These are phyloP conservation scores for Golubevia pallescens DNA, from an alignment of 1,284 basidiomycete species.

Conservation along the genomic window DNA sequence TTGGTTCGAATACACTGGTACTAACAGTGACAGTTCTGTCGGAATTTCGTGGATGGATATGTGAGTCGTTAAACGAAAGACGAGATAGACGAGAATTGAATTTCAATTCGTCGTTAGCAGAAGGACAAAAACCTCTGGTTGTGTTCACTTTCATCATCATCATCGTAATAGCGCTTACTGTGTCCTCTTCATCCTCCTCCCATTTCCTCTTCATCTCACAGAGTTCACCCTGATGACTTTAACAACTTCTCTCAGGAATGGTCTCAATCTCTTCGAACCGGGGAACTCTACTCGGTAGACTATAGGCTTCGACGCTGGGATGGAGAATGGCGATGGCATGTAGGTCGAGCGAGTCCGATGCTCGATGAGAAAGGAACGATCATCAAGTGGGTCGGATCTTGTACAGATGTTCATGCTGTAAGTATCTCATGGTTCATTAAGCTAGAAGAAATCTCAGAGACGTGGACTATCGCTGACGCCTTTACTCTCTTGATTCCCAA, in stretches of 20 bases:
- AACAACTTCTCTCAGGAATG: slow-evolving; percentile 18
- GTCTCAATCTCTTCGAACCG: slow-evolving; percentile 50
- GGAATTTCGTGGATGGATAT: slow-evolving; percentile 38
- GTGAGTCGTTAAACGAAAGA: too few species aligned
- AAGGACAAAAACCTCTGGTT: too few species aligned
- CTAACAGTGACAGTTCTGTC: slow-evolving; percentile 12
- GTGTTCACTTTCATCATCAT: too few species aligned
- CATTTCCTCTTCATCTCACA: too few species aligned
- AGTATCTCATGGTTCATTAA: too few species aligned
- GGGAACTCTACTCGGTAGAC: slow-evolving; percentile 44
- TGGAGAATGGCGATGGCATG: slow-evolving; percentile 41
- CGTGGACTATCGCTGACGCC: too few species aligned
- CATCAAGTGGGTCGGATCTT: slow-evolving; percentile 55
- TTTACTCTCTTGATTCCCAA: too few species aligned
- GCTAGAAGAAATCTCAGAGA: too few species aligned
- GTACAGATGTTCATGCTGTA: slow-evolving; percentile 46
- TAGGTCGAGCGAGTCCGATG: slow-evolving; percentile 45
- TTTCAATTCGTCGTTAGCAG: too few species aligned
- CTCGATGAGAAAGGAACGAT: slow-evolving; percentile 35
- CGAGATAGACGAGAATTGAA: too few species aligned
- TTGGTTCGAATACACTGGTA: slow-evolving; percentile 50
- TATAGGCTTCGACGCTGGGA: slow-evolving; percentile 38
- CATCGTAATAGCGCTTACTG: too few species aligned
- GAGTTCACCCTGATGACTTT: background rate
- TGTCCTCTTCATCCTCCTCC: too few species aligned